Percentiles rank a stretch among this genome's conserved stretches.
Evolutionary conservation across 805 yeast species (phyloP).

Genomic region (Maudiozyma turicensis): DNA sequence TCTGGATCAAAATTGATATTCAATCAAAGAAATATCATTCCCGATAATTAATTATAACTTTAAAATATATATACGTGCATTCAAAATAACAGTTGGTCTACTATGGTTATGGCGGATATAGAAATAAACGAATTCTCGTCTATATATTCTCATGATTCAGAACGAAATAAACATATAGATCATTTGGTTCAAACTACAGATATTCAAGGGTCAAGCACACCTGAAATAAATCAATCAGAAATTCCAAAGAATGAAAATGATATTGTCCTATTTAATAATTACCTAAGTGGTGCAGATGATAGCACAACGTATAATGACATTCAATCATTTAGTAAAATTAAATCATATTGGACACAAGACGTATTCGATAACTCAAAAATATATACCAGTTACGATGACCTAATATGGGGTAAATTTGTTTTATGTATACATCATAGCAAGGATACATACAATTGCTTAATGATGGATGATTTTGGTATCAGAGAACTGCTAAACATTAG

Average conservation of each 20-base stretch:
- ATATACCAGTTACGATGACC: conserved; percentile 18
- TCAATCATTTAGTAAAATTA: conserved; percentile 1
- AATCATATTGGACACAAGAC: conserved; percentile 13
- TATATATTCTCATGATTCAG: conserved; percentile 6
- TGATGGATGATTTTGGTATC: conserved; percentile 59
- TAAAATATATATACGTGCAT: too few species aligned
- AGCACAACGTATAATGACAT: background rate
- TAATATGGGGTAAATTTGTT: conserved; percentile 25
- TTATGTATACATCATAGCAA: conserved; percentile 17
- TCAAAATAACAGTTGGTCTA: too few species aligned
- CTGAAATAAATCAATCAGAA: too few species aligned
- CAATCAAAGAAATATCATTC: too few species aligned
- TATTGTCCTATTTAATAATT: background rate
- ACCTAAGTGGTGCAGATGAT: background rate
- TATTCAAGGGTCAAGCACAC: background rate
- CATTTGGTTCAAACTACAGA: background rate
- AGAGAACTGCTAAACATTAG: conserved; percentile 50
- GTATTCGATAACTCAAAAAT: conserved; percentile 18
- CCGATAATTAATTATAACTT: too few species aligned
- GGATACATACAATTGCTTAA: conserved; percentile 40
- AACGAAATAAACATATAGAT: background rate
- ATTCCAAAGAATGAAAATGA: background rate
- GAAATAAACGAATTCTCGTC: conserved; percentile 7
- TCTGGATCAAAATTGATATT: too few species aligned
- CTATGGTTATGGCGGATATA: background rate